Evolutionary conservation across 2,329 filamentous ascomycete species (phyloP).

Genomic region (Lasiodiplodia hormozganensis): DNA sequence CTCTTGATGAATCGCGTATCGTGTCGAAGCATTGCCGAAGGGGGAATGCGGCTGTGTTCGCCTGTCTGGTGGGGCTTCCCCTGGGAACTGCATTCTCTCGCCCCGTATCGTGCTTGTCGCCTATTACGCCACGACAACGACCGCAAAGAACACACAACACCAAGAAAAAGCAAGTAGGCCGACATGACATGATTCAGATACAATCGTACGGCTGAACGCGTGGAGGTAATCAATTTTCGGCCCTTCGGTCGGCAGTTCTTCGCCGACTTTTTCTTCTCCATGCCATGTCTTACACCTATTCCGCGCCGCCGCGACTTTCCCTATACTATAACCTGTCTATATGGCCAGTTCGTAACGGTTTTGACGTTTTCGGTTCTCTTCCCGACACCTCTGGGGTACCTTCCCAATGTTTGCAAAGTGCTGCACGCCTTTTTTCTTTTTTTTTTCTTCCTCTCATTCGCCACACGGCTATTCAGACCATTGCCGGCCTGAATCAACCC

Average conservation of each 20-base stretch:
- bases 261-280: background rate
- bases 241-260: background rate
- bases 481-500: background rate
- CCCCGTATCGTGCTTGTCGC: background rate
- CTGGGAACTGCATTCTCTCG: too few relatives aligned
- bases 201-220: constrained; percentile 1
- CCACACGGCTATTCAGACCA: background rate
- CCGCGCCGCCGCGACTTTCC: background rate
- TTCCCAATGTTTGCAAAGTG: background rate
- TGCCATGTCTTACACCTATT: background rate
- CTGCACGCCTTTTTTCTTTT: background rate
- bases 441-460: background rate
- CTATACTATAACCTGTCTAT: background rate
- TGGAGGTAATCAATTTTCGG: constrained; percentile 10
- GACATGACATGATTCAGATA: background rate
- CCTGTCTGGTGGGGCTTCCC: background rate
- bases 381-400: background rate
- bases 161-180: background rate
- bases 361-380: background rate
- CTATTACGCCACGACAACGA: background rate
- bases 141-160: background rate
- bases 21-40: constrained; percentile 10
- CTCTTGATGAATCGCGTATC: constrained; percentile 22
- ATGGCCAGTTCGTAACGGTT: background rate
- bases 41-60: background rate